Percentiles rank a stretch among this genome's conserved stretches.
These are phyloP conservation scores for Balamuthia mandrillaris DNA, from an alignment of 208 protist genomes.

Conservation along the genomic window DNA sequence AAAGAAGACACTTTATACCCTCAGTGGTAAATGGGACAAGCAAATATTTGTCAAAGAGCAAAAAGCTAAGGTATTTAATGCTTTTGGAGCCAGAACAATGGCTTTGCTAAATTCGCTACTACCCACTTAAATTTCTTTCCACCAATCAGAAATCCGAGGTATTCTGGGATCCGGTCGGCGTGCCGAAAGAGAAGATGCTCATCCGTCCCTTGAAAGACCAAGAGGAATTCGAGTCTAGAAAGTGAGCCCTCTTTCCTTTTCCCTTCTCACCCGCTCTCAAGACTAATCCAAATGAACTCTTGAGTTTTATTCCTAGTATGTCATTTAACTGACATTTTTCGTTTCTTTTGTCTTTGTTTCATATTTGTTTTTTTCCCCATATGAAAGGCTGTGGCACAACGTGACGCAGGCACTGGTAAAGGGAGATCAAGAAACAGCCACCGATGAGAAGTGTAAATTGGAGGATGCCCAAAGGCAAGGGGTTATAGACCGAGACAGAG, in stretches of 20 bases:
- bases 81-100: neutral
- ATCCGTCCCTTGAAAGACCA: conserved; percentile 49
- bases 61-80: neutral
- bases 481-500: conserved; percentile 38
- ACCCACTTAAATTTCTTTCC: neutral
- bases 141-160: neutral
- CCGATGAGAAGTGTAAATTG: conserved; percentile 61
- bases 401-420: conserved; percentile 61
- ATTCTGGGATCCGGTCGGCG: conserved; percentile 41
- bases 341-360: neutral
- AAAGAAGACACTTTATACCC: conserved; percentile 51
- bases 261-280: neutral
- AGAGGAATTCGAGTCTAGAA: conserved; percentile 48
- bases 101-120: neutral
- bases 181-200: conserved; percentile 9
- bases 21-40: conserved; percentile 67
- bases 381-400: conserved; percentile 58
- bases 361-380: neutral
- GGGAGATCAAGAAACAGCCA: conserved; percentile 67
- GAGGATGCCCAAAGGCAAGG: conserved; percentile 62
- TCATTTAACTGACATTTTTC: neutral
- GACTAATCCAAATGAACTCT: too few species aligned
- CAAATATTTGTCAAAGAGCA: conserved; percentile 25
- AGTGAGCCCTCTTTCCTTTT: neutral
- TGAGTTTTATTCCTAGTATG: neutral